A percentile compares a stretch with the other conserved stretches of the same genome.
These are phyloP conservation scores for Hordeum marinum DNA, from an alignment of 176 grass and related monocot species.

Conservation along the genomic window DNA sequence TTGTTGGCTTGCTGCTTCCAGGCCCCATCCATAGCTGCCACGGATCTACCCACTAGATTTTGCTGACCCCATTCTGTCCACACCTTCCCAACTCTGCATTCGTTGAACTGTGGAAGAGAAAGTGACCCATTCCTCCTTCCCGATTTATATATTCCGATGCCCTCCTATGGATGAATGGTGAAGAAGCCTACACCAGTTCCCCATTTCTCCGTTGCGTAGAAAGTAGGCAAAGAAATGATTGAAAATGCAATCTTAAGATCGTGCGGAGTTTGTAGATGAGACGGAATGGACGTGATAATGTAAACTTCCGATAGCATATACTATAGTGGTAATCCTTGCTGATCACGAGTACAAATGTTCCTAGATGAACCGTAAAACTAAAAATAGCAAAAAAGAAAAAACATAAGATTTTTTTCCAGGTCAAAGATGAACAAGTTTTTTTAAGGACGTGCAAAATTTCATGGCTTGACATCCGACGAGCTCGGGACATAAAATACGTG, in stretches of 20 bases:
- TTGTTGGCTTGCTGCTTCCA: neutral
- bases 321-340: too few relatives aligned
- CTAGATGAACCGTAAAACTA: too few relatives aligned
- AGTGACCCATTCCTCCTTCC: constrained; percentile 8
- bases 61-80: constrained; percentile 51
- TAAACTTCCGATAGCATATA: too few relatives aligned
- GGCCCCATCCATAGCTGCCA: constrained; percentile 39
- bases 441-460: too few relatives aligned
- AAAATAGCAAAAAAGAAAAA: too few relatives aligned
- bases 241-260: neutral
- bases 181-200: neutral
- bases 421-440: too few relatives aligned
- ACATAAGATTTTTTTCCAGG: too few relatives aligned
- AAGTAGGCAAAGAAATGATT: neutral
- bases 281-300: neutral
- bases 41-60: constrained; percentile 66
- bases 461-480: too few relatives aligned
- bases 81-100: constrained; percentile 28
- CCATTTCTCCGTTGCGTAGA: neutral
- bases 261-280: neutral
- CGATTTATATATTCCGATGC: constrained; percentile 4
- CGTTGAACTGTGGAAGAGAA: constrained; percentile 20
- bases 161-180: neutral
- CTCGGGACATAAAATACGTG: too few relatives aligned
- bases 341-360: too few relatives aligned